Base-by-base conservation (phyloP, 192 early-diverging fungal genomes). In the Coemansia asiatica region DNA sequence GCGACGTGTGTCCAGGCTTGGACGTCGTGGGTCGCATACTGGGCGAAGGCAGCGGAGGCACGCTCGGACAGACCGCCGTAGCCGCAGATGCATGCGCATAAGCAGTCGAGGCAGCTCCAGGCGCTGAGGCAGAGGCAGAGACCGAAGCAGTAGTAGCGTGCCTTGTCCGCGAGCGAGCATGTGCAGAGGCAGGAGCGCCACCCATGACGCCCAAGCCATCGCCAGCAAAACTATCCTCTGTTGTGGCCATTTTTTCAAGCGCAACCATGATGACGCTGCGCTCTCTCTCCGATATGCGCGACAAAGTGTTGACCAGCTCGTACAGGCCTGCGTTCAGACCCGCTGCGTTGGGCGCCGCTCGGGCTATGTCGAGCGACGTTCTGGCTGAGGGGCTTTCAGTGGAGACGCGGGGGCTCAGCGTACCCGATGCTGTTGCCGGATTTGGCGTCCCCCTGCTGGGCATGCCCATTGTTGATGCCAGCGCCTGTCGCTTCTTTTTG, bases 251-350 rank as follows among this genome's bases (percentile, higher is more conserved):
- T 19, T 63, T 60, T 18, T 72, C 73, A 16, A 81, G 67, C 35
- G 78, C 78, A 0, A 58, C 62, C 63, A 72, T 69, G 66, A 81
- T 75, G 25, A 75, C 36, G 13, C 63, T 15, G 25, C 78, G 72
- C 38, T 81, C 78, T 5, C 60, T 71, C 38, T 75, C 78, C 5
- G 78, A 67, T 33, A 81, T 72, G 2, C 73, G 72, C 21, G 73
- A 64, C 54, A 81, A 60, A 33, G 73, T 71, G 38, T 51, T 71
- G 23, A 79, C 58, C 16, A 81, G 67, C 38, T 81, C 78, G 33
- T 56, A 55, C 18, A 75, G 33, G 7, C 72, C 78, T 1, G 47
- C n/a, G 55, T 40, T 68, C 27, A 44, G 57, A 6, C 16, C 36
- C 35, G 57, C 36, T 0, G 57, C 36, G 19, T 33, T 29, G 1